Evolutionary conservation across 1,284 basidiomycete species (phyloP), one percentile per base, ranked within the genome.

Genomic region (Rhodotorula sp.): DNA sequence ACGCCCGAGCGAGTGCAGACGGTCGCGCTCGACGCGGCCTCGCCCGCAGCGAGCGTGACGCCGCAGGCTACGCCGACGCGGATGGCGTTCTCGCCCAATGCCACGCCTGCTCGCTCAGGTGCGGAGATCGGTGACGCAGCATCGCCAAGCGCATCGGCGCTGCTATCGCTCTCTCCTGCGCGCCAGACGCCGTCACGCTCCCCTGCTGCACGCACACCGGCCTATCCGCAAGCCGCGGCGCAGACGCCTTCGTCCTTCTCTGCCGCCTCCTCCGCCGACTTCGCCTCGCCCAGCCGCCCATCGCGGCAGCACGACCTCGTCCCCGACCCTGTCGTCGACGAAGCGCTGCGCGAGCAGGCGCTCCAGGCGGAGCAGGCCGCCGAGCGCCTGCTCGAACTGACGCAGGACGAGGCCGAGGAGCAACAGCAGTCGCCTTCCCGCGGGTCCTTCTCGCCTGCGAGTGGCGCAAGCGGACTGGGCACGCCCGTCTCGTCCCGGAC

Each of bases 301-400:
- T 16, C 57, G 23, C 60, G 17, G 44, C 14, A 45, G 41, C 46
- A 45, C 56, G 23, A 49, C 46, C 68, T 49, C 65, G 77, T 82
- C 9, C 81, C 84, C 44, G 86, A 86, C 73, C 85, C 85, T 10
- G 84, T 90, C 21, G 86, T 92, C 2, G 92, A 94, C 78, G 92
- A 94, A 79, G 91, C 89, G 46, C 82, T 93, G 74, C 87, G 88
- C 58, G 91, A 91, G 3, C 87, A 91, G 70, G 92, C 92, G 4
- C 90, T 91, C 74, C 92, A 94, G 79, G 93, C 92, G 0, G 89
- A 93, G 78, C 92, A 90, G 78, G 90, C 92, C 12, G 93, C 91
- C 3, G 88, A 91, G 79, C 60, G 74, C 7, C 46, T 75, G 19
- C 58, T 75, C n/a, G 74, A 75, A 48, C 65, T 75, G 17, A 65